These are phyloP conservation scores for Pulveroboletus sp. DNA, from an alignment of 768 basidiomycete species.

Conservation along the genomic window DNA sequence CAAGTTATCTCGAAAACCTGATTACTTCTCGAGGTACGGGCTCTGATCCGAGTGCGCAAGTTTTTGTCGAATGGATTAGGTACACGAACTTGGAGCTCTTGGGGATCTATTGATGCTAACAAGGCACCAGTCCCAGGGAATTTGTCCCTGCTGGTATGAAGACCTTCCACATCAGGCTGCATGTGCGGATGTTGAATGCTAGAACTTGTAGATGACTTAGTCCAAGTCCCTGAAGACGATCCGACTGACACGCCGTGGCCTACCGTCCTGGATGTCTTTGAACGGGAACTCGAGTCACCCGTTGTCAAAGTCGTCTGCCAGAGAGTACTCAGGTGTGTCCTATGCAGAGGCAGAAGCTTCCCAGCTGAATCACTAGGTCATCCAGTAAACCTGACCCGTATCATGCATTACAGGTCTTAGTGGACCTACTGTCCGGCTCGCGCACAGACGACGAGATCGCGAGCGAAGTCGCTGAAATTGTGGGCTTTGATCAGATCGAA, in stretches of 20 bases:
- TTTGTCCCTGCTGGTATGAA: slow-evolving; percentile 16
- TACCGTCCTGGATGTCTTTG: slow-evolving; percentile 34
- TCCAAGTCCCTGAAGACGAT: slow-evolving; percentile 11
- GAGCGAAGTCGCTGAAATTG: slow-evolving; percentile 67
- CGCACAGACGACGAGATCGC: slow-evolving; percentile 68
- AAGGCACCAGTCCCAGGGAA: slow-evolving; percentile 11
- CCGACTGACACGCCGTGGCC: slow-evolving; percentile 19
- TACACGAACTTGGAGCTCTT: slow-evolving; percentile 4
- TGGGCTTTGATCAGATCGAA: slow-evolving; percentile 84
- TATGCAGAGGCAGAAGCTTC: background rate
- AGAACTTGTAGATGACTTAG: slow-evolving; percentile 10
- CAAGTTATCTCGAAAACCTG: slow-evolving; percentile 19
- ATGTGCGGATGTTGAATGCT: background rate
- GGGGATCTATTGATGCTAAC: slow-evolving; percentile 13
- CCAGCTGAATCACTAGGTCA: slow-evolving; percentile 4
- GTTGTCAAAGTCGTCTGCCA: slow-evolving; percentile 5
- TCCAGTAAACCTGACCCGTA: slow-evolving; percentile 12
- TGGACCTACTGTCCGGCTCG: slow-evolving; percentile 42
- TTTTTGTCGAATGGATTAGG: slow-evolving; percentile 25
- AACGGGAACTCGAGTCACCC: background rate
- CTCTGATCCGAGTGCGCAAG: slow-evolving; percentile 12
- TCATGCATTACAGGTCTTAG: slow-evolving; percentile 18
- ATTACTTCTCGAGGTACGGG: slow-evolving; percentile 10
- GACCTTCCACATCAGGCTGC: background rate
- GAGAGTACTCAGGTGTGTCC: slow-evolving; percentile 15